These are phyloP conservation scores for Amanita fuliginea DNA, from an alignment of 768 basidiomycete species.

Conservation along the genomic window DNA sequence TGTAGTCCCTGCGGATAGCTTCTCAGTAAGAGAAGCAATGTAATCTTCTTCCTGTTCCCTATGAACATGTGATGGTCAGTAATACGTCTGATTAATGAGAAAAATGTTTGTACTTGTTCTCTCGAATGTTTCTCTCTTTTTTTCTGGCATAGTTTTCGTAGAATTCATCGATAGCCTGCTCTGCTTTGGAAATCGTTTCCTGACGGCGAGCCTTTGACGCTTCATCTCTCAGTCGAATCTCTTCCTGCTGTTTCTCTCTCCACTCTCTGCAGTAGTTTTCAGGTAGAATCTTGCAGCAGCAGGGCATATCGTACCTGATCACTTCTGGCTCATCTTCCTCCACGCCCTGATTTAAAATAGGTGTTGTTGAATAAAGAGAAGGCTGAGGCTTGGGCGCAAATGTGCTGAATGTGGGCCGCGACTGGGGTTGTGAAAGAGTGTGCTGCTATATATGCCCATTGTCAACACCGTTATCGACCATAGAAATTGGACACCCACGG, in stretches of 20 bases:
- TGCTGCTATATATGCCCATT: not conserved
- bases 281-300: not conserved
- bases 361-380: conserved; percentile 59
- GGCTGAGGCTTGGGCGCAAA: conserved; percentile 74
- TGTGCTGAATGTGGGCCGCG: conserved; percentile 25
- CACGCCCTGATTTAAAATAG: conserved; percentile 56
- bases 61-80: not conserved
- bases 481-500: not conserved
- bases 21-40: conserved; percentile 56
- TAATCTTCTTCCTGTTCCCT: conserved; percentile 87
- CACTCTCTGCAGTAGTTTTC: conserved; percentile 46
- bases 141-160: conserved; percentile 81
- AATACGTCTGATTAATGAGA: not conserved
- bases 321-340: conserved; percentile 80
- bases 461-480: conserved; percentile 4
- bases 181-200: conserved; percentile 76
- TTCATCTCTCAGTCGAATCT: conserved; percentile 78
- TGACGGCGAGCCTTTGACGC: conserved; percentile 65
- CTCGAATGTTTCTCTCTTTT: conserved; percentile 83
- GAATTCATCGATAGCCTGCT: conserved; percentile 80
- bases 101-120: conserved; percentile 69
- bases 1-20: conserved; percentile 82
- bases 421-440: conserved; percentile 19
- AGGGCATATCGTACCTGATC: conserved; percentile 45
- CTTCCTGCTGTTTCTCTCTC: conserved; percentile 77